A percentile compares a stretch with the other conserved stretches of the same genome.
phyloP scores from a whole-genome alignment of 1,284 basidiomycete genomes.

The Fomitopsis pinicola region DNA sequence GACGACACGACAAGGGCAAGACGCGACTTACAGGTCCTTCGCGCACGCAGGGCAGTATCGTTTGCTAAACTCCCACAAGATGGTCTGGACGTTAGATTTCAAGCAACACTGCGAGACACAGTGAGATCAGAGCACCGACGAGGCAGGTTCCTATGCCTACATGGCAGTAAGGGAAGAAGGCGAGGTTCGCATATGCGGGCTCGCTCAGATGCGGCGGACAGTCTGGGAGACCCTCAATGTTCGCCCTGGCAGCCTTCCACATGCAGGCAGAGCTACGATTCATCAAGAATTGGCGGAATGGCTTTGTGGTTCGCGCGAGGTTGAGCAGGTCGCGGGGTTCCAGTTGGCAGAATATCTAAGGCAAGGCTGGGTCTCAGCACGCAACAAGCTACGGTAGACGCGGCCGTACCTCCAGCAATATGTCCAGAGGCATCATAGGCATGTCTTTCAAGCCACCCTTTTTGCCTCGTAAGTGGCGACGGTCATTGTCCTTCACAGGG shows the following conservation, averaged over 20 bases:
- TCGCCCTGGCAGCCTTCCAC: slow-evolving; percentile 15
- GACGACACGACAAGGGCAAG: not conserved
- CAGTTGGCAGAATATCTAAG: slow-evolving; percentile 15
- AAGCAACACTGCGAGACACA: not conserved
- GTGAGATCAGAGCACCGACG: not conserved
- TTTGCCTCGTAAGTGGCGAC: slow-evolving; percentile 1
- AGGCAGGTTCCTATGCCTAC: not conserved
- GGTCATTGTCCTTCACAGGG: too few species aligned
- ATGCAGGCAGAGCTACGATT: slow-evolving; percentile 6
- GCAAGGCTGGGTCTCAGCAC: not conserved
- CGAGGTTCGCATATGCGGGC: slow-evolving; percentile 13
- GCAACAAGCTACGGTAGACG: not conserved
- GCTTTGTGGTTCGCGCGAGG: slow-evolving; percentile 14
- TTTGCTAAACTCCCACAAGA: not conserved
- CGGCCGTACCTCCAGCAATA: slow-evolving; percentile 9
- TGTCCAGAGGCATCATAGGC: slow-evolving; percentile 13
- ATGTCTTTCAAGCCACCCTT: slow-evolving; percentile 9
- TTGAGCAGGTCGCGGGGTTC: slow-evolving; percentile 15
- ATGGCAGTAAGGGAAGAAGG: slow-evolving; percentile 10
- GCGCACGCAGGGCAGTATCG: not conserved
- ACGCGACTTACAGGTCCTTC: not conserved
- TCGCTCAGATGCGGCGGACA: slow-evolving; percentile 17
- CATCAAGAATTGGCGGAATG: slow-evolving; percentile 15
- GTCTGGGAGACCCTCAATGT: slow-evolving; percentile 12
- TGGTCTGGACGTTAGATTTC: not conserved